Conservation (phyloP, 2,329 filamentous ascomycete species). For the Claviceps capensis region DNA sequence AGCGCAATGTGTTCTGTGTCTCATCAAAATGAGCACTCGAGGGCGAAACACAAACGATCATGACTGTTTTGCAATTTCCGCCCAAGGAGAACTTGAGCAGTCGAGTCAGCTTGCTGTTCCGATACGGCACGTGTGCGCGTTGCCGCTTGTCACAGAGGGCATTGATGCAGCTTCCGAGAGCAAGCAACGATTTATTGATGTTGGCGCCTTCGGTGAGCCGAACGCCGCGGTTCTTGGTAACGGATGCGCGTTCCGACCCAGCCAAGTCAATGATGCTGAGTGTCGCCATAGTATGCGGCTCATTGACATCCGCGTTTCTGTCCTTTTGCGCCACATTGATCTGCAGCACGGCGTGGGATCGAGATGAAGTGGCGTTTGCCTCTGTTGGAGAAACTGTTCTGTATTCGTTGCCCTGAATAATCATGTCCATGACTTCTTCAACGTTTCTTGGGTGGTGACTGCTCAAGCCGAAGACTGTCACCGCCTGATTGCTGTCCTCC, state of each 20-base stretch:
- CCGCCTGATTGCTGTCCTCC: slow-evolving; percentile 86
- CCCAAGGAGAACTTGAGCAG: slow-evolving; percentile 93
- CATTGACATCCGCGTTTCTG: slow-evolving; percentile 78
- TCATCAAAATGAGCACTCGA: slow-evolving; percentile 96
- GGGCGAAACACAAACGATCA: slow-evolving; percentile 97
- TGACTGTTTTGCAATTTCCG: slow-evolving; percentile 96
- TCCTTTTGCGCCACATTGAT: slow-evolving; percentile 95
- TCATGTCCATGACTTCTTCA: slow-evolving; percentile 98
- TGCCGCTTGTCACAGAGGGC: slow-evolving; percentile 88
- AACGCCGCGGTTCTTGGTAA: slow-evolving; percentile 91
- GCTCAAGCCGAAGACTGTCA: slow-evolving; percentile 80
- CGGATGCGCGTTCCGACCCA: slow-evolving; percentile 88
- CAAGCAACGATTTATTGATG: slow-evolving; percentile 96
- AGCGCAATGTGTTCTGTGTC: slow-evolving; percentile 93
- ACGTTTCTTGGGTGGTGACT: slow-evolving; percentile 87
- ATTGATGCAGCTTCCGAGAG: slow-evolving; percentile 94
- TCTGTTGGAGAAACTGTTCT: slow-evolving; percentile 94
- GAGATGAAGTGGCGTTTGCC: slow-evolving; percentile 92
- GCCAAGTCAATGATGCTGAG: slow-evolving; percentile 96
- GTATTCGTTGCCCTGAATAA: slow-evolving; percentile 85
- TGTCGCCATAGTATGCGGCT: slow-evolving; percentile 96
- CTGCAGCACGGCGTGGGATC: slow-evolving; percentile 92
- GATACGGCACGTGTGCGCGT: slow-evolving; percentile 87
- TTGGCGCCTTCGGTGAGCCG: slow-evolving; percentile 88
- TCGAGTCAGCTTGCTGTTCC: slow-evolving; percentile 93